Conservation (phyloP, 1,139 yeast genomes). For the Candida albicans region DNA sequence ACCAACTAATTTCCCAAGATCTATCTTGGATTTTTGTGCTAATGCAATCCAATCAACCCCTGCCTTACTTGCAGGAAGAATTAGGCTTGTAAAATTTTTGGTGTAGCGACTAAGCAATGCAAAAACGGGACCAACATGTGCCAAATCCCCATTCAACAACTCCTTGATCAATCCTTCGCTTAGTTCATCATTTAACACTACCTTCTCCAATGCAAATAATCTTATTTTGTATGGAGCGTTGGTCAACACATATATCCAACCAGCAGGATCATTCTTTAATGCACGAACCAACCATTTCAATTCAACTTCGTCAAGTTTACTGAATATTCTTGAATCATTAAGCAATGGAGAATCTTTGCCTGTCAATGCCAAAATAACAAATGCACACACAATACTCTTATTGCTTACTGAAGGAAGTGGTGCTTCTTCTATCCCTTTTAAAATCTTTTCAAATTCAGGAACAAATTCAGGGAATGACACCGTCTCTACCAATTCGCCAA, state of each 20-base stretch:
- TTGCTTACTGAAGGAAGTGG: constrained; percentile 52
- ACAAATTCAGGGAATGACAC: constrained; percentile 7
- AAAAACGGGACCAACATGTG: constrained; percentile 24
- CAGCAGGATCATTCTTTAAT: constrained; percentile 33
- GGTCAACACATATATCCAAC: constrained; percentile 43
- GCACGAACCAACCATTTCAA: constrained; percentile 54
- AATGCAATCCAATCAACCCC: constrained; percentile 71
- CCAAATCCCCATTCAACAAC: constrained; percentile 5
- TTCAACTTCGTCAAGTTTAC: constrained; percentile 50
- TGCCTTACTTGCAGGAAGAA: constrained; percentile 58
- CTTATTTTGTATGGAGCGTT: constrained; percentile 35
- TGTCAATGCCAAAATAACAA: constrained; percentile 29
- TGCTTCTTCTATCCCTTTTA: constrained; percentile 43
- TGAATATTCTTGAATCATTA: constrained; percentile 45
- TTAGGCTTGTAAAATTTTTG: constrained; percentile 36
- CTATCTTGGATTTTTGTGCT: constrained; percentile 58
- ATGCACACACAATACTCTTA: constrained; percentile 51
- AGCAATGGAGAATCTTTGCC: constrained; percentile 24
- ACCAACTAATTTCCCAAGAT: constrained; percentile 62
- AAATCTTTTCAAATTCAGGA: constrained; percentile 22
- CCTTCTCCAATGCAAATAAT: constrained; percentile 22
- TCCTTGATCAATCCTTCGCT: constrained; percentile 23
- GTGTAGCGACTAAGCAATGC: constrained; percentile 29
- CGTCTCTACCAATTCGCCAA: constrained; percentile 36
- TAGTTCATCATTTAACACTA: constrained; percentile 3